These are phyloP conservation scores for Torrubiellomyces zombiae DNA, from an alignment of 2,329 filamentous ascomycete species.

Conservation along the genomic window DNA sequence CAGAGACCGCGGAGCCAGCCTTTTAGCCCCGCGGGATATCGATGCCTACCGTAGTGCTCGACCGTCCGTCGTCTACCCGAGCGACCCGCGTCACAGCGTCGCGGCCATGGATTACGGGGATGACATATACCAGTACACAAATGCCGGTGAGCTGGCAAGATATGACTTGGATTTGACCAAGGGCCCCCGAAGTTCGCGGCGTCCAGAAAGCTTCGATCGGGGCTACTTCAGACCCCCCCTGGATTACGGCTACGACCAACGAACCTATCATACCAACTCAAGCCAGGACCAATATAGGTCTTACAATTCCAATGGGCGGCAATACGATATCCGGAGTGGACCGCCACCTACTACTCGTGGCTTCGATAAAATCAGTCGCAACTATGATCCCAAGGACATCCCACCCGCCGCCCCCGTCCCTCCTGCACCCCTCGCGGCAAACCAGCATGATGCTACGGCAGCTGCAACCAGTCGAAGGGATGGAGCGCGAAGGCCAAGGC, in stretches of 20 bases:
- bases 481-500: constrained; percentile 18
- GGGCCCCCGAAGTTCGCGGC: constrained; percentile 18
- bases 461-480: constrained; percentile 7
- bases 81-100: constrained; percentile 24
- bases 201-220: constrained; percentile 39
- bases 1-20: constrained; percentile 30
- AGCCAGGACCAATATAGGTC: constrained; percentile 24
- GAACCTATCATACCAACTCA: constrained; percentile 29
- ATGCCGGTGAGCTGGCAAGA: constrained; percentile 41
- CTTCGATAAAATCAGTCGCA: constrained; percentile 49
- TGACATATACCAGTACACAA: constrained; percentile 47
- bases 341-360: constrained; percentile 56
- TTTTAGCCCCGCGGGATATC: constrained; percentile 19
- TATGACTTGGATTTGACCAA: constrained; percentile 42
- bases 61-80: constrained; percentile 27
- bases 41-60: constrained; percentile 32
- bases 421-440: constrained; percentile 14
- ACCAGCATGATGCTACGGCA: constrained; percentile 7
- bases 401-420: constrained; percentile 24
- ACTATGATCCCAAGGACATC: constrained; percentile 28
- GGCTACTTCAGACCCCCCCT: constrained; percentile 39
- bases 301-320: constrained; percentile 19
- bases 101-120: constrained; percentile 35
- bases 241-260: constrained; percentile 29
- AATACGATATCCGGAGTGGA: constrained; percentile 25